A percentile compares a stretch with the other conserved stretches of the same genome.
Evolutionary conservation across 2,329 filamentous ascomycete genomes (phyloP).

Genomic region (Malbranchea zuffiana): DNA sequence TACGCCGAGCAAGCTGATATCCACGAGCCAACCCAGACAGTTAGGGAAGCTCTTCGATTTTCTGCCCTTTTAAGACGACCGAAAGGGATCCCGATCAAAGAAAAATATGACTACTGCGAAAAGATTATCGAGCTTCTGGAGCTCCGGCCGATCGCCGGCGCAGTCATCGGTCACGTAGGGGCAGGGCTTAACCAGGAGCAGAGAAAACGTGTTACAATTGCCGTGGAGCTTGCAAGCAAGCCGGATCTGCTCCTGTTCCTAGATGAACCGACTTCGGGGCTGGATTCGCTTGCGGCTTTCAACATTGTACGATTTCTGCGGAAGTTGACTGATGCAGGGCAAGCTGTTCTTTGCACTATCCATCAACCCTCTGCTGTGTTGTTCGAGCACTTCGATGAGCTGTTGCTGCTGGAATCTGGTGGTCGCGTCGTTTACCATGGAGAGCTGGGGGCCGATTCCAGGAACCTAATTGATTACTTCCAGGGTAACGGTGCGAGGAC

Average conservation of each 20-base stretch:
- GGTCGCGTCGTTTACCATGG: slow-evolving; percentile 76
- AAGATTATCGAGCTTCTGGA: slow-evolving; percentile 58
- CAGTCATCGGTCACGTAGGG: slow-evolving; percentile 50
- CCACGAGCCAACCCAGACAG: slow-evolving; percentile 55
- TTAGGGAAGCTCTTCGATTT: slow-evolving; percentile 55
- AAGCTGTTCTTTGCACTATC: slow-evolving; percentile 83
- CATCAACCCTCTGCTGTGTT: slow-evolving; percentile 79
- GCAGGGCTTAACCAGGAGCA: slow-evolving; percentile 55
- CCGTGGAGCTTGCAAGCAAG: slow-evolving; percentile 52
- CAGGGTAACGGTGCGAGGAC: slow-evolving; percentile 50
- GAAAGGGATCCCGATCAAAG: slow-evolving; percentile 43
- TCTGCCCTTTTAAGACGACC: slow-evolving; percentile 55
- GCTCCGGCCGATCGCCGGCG: slow-evolving; percentile 56
- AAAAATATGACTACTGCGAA: slow-evolving; percentile 59
- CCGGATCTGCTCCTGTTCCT: slow-evolving; percentile 51
- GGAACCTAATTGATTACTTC: slow-evolving; percentile 60
- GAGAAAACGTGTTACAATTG: slow-evolving; percentile 56
- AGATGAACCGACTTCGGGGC: slow-evolving; percentile 53
- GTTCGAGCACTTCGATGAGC: slow-evolving; percentile 78
- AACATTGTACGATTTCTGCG: slow-evolving; percentile 53
- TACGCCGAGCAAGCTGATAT: slow-evolving; percentile 56
- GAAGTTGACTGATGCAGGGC: slow-evolving; percentile 60
- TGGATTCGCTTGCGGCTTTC: slow-evolving; percentile 60
- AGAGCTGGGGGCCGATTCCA: slow-evolving; percentile 66
- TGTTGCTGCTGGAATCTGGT: slow-evolving; percentile 66